phyloP scores from a whole-genome alignment of 2,329 filamentous ascomycete species.

The Paraphaeosphaeria sporulosa region DNA sequence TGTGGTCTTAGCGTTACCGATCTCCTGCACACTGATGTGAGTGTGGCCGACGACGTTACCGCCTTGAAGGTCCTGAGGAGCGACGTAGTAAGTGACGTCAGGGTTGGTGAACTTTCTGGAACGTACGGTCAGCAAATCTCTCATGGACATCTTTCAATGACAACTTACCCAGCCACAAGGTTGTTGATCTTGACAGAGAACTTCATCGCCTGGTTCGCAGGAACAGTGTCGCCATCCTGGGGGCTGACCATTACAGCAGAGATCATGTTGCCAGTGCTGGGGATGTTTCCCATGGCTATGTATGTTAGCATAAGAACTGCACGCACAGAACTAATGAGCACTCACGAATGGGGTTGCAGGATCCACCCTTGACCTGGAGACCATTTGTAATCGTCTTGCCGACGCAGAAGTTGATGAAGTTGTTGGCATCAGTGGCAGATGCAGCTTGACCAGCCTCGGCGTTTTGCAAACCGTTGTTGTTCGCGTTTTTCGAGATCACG shows the following conservation, averaged over 20 bases:
- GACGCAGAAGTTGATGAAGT: slow-evolving; percentile 68
- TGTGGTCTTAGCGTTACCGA: slow-evolving; percentile 49
- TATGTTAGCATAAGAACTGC: slow-evolving; percentile 13
- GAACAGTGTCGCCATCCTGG: slow-evolving; percentile 50
- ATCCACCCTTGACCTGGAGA: slow-evolving; percentile 57
- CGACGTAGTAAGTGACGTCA: slow-evolving; percentile 61
- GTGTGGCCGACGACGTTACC: slow-evolving; percentile 57
- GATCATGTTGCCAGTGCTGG: slow-evolving; percentile 60
- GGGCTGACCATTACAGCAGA: slow-evolving; percentile 62
- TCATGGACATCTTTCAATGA: neutral
- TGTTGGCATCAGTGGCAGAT: slow-evolving; percentile 56
- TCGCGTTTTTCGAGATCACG: slow-evolving; percentile 55
- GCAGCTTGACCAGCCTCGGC: slow-evolving; percentile 51
- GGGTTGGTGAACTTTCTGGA: slow-evolving; percentile 60
- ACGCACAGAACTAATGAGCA: slow-evolving; percentile 14
- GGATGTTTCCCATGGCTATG: slow-evolving; percentile 64
- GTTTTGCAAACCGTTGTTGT: slow-evolving; percentile 50
- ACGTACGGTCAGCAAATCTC: neutral
- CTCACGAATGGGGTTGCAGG: slow-evolving; percentile 64
- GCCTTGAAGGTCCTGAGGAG: slow-evolving; percentile 59
- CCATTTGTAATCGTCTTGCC: slow-evolving; percentile 65
- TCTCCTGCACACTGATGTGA: slow-evolving; percentile 62
- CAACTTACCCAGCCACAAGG: slow-evolving; percentile 55
- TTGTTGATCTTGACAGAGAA: slow-evolving; percentile 59
- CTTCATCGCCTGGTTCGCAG: slow-evolving; percentile 54